Base-by-base conservation (phyloP, 257 asterid species). In the Perilla frutescens region DNA sequence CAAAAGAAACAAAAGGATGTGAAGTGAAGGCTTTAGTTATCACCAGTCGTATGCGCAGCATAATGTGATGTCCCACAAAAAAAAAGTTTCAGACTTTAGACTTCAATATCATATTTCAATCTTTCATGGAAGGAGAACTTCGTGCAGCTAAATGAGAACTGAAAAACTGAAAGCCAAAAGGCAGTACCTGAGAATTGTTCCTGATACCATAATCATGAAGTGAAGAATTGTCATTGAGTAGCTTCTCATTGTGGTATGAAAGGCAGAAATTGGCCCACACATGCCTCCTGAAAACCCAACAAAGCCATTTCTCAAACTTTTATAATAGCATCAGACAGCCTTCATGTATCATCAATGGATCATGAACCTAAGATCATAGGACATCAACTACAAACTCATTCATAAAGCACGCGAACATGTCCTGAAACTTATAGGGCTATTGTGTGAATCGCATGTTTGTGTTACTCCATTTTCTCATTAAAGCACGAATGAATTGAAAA, bases 221-320 rank as follows among this genome's bases (percentile, higher is more conserved):
- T 7, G 81, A 65, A 44, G 89, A 81, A 66, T 57, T 59, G 55
- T 93, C 97, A 15, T 88, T 84, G 8, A 91, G 91, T 15, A 91
- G 86, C 88, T 91, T 94, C 73, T 87, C 91, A 51, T 84, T 94
- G 77, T 83, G 88, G 80, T 76, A 66, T 29, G 84, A 68, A 77
- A 91, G 95, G 79, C 96, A 91, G 63, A 87, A 90, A 70, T 91
- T 89, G 64, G 86, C 85, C 98, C 97, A 90, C 1, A 94, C 96
- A 78, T 90, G 99, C 77, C 81, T 93, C 98, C 96, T 93, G 82
- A 82, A 80, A 62, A 63, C 56, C 71, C 69, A 74, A 10, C 32
- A 63, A 71, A 51, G 20, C 44, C 60, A 76, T 36, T 26, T 13
- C 43, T 69, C 56, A 43, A 43, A 41, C 54, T 20, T 63, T 26